These are phyloP conservation scores for Lepiota brunneoincarnata DNA, from an alignment of 768 basidiomycete genomes.

Conservation along the genomic window DNA sequence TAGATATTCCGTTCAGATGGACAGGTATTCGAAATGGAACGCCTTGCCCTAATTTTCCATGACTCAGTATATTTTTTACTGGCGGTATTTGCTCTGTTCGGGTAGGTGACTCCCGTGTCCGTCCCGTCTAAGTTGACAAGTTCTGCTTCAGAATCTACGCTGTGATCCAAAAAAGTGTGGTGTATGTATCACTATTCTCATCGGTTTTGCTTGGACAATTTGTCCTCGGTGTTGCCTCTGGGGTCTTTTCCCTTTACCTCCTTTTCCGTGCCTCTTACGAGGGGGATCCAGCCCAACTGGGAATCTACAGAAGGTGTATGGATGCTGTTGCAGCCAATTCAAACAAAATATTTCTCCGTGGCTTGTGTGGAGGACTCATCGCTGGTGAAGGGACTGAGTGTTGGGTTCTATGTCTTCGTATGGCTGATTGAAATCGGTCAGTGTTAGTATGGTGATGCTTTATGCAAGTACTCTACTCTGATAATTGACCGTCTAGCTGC, in stretches of 20 bases:
- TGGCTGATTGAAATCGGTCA: slow-evolving; percentile 5
- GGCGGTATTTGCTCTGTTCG: slow-evolving; percentile 15
- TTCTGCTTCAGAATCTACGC: slow-evolving; percentile 19
- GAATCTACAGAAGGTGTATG: slow-evolving; percentile 3
- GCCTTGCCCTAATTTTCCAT: slow-evolving; percentile 19
- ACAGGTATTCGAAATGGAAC: slow-evolving; percentile 17
- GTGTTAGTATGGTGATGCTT: slow-evolving; percentile 4
- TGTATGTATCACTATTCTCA: slow-evolving; percentile 15
- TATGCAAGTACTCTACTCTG: background rate
- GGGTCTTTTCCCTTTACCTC: slow-evolving; percentile 24
- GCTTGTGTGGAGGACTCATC: slow-evolving; percentile 5
- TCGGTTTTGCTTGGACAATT: slow-evolving; percentile 25
- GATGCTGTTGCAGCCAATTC: slow-evolving; percentile 3
- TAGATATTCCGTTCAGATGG: slow-evolving; percentile 8
- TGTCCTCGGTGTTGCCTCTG: slow-evolving; percentile 25
- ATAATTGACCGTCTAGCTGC: background rate
- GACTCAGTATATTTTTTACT: slow-evolving; percentile 16
- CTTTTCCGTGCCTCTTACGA: slow-evolving; percentile 19
- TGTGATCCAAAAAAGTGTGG: slow-evolving; percentile 10
- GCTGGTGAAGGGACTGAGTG: slow-evolving; percentile 2
- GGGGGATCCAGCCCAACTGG: background rate
- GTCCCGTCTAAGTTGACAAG: background rate
- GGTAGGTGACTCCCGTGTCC: slow-evolving; percentile 11
- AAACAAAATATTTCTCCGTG: slow-evolving; percentile 1
- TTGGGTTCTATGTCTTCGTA: slow-evolving; percentile 4